Evolutionary conservation across 345 rosid genomes (phyloP).

Genomic region (Carallia pectinifolia): DNA sequence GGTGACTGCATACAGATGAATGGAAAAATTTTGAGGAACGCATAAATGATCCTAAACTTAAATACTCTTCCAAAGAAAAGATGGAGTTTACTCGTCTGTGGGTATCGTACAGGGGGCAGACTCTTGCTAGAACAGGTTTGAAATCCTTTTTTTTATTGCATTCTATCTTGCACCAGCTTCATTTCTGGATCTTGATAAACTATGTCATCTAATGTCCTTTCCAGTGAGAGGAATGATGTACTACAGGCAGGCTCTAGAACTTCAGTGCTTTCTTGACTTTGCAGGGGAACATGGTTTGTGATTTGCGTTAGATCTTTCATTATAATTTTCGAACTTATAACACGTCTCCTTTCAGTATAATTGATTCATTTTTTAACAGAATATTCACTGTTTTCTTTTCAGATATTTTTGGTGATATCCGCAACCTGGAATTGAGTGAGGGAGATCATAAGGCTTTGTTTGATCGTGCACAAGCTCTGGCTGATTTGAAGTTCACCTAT

Average conservation of each 20-base stretch:
- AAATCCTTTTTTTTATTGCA: background rate
- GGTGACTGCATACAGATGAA: conserved; percentile 58
- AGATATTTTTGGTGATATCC: conserved; percentile 40
- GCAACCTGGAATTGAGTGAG: conserved; percentile 32
- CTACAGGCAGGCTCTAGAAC: conserved; percentile 69
- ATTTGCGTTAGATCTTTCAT: conserved; percentile 11
- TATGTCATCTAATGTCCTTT: conserved; percentile 17
- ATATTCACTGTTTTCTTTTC: conserved; percentile 28
- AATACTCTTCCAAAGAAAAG: conserved; percentile 22
- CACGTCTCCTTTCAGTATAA: background rate
- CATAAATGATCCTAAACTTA: conserved; percentile 32
- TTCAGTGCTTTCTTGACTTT: conserved; percentile 71
- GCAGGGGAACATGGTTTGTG: conserved; percentile 61
- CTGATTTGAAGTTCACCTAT: conserved; percentile 87
- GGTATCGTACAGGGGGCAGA: conserved; percentile 94
- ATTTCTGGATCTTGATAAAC: conserved; percentile 10
- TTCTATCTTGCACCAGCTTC: conserved; percentile 5
- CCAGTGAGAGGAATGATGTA: conserved; percentile 99
- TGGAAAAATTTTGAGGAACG: conserved; percentile 78
- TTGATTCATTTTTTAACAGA: conserved; percentile 7
- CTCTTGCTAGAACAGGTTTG: conserved; percentile 91
- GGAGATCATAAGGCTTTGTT: conserved; percentile 20
- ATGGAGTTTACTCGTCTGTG: conserved; percentile 59
- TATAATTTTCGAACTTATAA: conserved; percentile 4
- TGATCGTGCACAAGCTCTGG: conserved; percentile 63